Conservation (phyloP, 2,329 filamentous ascomycete genomes). For the Trichoderma brevicompactum region DNA sequence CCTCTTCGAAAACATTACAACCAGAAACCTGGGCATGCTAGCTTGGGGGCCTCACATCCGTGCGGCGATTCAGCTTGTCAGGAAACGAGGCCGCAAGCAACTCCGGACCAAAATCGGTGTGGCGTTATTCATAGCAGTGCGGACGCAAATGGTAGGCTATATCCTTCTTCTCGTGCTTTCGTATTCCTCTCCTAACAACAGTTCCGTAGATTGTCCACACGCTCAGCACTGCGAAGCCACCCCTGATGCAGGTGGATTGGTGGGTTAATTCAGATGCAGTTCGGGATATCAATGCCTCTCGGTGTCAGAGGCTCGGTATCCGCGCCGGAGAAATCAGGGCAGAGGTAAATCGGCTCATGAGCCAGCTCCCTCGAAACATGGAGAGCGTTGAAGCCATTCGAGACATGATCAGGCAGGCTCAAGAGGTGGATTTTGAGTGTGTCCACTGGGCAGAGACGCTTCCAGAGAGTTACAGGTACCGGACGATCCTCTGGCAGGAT, state of each 20-base stretch:
- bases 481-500: constrained; percentile 62
- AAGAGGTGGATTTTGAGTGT: constrained; percentile 57
- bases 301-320: constrained; percentile 58
- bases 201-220: constrained; percentile 58
- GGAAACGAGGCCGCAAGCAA: constrained; percentile 60
- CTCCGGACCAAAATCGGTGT: constrained; percentile 57
- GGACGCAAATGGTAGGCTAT: constrained; percentile 60
- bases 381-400: constrained; percentile 57
- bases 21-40: constrained; percentile 57
- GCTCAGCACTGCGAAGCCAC: constrained; percentile 56
- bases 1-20: constrained; percentile 64
- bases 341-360: constrained; percentile 57
- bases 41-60: constrained; percentile 69
- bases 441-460: constrained; percentile 56
- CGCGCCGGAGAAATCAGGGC: constrained; percentile 59
- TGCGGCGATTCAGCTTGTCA: constrained; percentile 65
- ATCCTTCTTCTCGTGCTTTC: not conserved
- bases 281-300: constrained; percentile 53
- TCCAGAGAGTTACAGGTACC: constrained; percentile 55
- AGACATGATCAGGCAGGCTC: constrained; percentile 56
- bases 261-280: constrained; percentile 58
- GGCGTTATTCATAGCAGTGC: constrained; percentile 62
- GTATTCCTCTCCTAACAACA: not conserved
- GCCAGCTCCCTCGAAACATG: constrained; percentile 49
- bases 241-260: constrained; percentile 61